These are phyloP conservation scores for Beta macrorhiza DNA, from an alignment of 179 eudicot genomes.

Conservation along the genomic window DNA sequence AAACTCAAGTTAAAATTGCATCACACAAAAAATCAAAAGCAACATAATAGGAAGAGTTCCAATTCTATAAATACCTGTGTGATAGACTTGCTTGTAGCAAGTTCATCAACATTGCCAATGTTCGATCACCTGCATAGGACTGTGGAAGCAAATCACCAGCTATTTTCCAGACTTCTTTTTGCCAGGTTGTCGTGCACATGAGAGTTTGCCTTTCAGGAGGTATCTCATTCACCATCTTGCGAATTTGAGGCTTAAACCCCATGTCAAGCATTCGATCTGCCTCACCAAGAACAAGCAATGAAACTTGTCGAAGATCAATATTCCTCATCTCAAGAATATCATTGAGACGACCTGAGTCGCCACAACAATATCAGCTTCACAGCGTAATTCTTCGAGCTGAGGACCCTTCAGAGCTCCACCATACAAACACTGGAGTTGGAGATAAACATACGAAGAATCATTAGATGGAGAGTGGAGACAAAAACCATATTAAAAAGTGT, in stretches of 20 bases:
- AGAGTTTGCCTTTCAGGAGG: slow-evolving; percentile 87
- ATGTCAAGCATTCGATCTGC: slow-evolving; percentile 99
- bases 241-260: slow-evolving; percentile 99
- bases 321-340: slow-evolving; percentile 84
- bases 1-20: not conserved
- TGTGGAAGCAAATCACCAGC: slow-evolving; percentile 74
- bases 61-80: slow-evolving; percentile 58
- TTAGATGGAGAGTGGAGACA: too few relatives aligned
- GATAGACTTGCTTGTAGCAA: slow-evolving; percentile 93
- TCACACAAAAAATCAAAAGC: not conserved
- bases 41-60: not conserved
- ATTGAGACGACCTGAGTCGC: slow-evolving; percentile 99
- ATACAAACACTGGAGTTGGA: slow-evolving; percentile 66
- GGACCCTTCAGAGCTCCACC: slow-evolving; percentile 99
- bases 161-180: slow-evolving; percentile 92
- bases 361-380: slow-evolving; percentile 88
- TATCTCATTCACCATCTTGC: slow-evolving; percentile 89
- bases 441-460: not conserved
- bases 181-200: slow-evolving; percentile 99
- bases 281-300: slow-evolving; percentile 96
- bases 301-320: slow-evolving; percentile 74
- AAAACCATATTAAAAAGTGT: not conserved
- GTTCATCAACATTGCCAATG: slow-evolving; percentile 92
- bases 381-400: slow-evolving; percentile 65
- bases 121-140: slow-evolving; percentile 79